Conservation (phyloP, 306 rosid genomes). For the Castanea mollissima region DNA sequence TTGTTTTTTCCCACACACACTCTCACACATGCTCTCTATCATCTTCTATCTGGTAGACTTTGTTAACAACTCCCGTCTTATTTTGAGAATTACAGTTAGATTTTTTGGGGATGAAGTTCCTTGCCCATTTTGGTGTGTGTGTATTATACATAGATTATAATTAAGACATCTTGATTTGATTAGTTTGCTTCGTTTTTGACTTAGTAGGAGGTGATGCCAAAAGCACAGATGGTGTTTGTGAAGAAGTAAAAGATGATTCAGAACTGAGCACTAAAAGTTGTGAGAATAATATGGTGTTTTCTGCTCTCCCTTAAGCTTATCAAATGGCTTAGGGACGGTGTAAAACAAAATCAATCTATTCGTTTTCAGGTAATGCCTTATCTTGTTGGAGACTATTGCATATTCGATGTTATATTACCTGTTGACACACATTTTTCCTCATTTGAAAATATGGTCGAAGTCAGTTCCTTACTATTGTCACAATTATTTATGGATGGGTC, state of each 20-base stretch:
- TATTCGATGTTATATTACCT: neutral
- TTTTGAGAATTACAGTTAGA: too few relatives aligned
- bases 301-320: slow-evolving; percentile 71
- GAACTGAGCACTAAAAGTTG: slow-evolving; percentile 53
- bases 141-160: too few relatives aligned
- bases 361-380: slow-evolving; percentile 64
- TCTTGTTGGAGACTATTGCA: neutral
- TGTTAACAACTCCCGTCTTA: too few relatives aligned
- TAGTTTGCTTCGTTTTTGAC: slow-evolving; percentile 11
- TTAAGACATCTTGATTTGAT: neutral
- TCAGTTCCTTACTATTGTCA: neutral
- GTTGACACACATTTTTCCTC: neutral
- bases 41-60: too few relatives aligned
- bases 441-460: too few relatives aligned
- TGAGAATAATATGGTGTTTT: slow-evolving; percentile 73
- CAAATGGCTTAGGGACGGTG: slow-evolving; percentile 78
- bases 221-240: slow-evolving; percentile 28
- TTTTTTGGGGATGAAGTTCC: too few relatives aligned
- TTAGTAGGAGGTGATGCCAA: slow-evolving; percentile 42
- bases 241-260: slow-evolving; percentile 52
- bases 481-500: neutral
- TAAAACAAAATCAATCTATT: slow-evolving; percentile 51
- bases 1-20: too few relatives aligned
- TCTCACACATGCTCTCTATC: too few relatives aligned
- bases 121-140: neutral